Evolutionary conservation across 495 filamentous ascomycete genomes (phyloP).

Genomic region (Hypomontagnella submonticulosa): DNA sequence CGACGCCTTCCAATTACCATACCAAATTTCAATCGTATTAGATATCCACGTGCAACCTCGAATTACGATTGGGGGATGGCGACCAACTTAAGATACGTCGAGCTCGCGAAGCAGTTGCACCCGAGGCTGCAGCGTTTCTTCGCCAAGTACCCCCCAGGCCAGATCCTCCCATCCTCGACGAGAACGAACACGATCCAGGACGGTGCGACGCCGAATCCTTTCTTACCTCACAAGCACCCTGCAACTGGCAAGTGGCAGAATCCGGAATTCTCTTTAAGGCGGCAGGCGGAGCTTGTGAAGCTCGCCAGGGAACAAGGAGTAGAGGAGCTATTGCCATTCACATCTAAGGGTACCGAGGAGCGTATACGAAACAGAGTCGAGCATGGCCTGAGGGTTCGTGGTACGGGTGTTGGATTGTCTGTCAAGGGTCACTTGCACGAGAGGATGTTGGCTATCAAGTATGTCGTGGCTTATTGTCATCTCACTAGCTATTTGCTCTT

Average conservation of each 20-base stretch:
- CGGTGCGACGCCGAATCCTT: slow-evolving; percentile 72
- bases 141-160: slow-evolving; percentile 80
- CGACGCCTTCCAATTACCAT: slow-evolving; percentile 11
- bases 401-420: slow-evolving; percentile 89
- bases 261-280: slow-evolving; percentile 81
- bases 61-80: slow-evolving; percentile 24
- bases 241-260: slow-evolving; percentile 80
- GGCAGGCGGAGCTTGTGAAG: slow-evolving; percentile 93
- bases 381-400: slow-evolving; percentile 81
- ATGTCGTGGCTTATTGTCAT: slow-evolving; percentile 48
- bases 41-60: background rate
- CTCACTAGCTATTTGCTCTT: background rate
- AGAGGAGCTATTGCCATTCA: slow-evolving; percentile 82
- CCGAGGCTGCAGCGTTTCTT: slow-evolving; percentile 86
- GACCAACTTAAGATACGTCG: slow-evolving; percentile 54
- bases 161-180: slow-evolving; percentile 57
- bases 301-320: slow-evolving; percentile 82
- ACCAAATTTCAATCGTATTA: slow-evolving; percentile 7
- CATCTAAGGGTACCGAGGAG: slow-evolving; percentile 77
- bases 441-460: slow-evolving; percentile 80
- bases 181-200: slow-evolving; percentile 50
- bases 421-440: slow-evolving; percentile 97
- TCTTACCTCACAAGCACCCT: slow-evolving; percentile 75
- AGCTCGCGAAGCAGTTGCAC: slow-evolving; percentile 75
- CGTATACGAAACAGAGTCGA: slow-evolving; percentile 73